These are phyloP conservation scores for Nepenthes gracilis DNA, from an alignment of 148 eudicot genomes.

Conservation along the genomic window DNA sequence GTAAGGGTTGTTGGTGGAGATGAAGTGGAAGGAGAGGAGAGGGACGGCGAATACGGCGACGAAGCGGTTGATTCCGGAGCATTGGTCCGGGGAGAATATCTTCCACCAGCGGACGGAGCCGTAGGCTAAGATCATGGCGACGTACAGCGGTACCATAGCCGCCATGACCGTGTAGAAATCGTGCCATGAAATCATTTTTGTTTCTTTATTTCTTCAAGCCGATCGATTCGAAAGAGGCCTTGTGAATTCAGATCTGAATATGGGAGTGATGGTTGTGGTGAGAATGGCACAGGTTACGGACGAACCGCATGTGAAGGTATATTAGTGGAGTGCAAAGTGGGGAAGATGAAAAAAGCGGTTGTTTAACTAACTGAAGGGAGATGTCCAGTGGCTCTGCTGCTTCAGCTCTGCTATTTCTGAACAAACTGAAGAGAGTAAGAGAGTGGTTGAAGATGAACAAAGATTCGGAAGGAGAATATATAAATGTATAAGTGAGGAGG, in stretches of 20 bases:
- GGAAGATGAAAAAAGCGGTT: conserved; percentile 11
- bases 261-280: neutral
- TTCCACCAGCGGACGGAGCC: conserved; percentile 90
- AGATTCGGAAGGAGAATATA: too few relatives aligned
- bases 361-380: conserved; percentile 11
- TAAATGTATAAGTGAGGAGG: too few relatives aligned
- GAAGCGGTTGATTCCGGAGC: conserved; percentile 78
- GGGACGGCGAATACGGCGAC: conserved; percentile 78
- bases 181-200: conserved; percentile 49
- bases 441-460: neutral
- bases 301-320: neutral
- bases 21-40: conserved; percentile 64
- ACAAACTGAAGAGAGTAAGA: neutral
- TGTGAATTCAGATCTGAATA: neutral
- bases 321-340: conserved; percentile 13
- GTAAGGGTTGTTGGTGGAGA: conserved; percentile 57
- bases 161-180: conserved; percentile 69
- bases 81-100: conserved; percentile 76
- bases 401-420: neutral
- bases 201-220: neutral
- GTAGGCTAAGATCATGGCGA: conserved; percentile 78
- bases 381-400: neutral
- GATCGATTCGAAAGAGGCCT: neutral
- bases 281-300: too few relatives aligned
- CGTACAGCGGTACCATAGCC: conserved; percentile 73